Base-by-base conservation (phyloP, 441 rosid species). In the Pelargonium citronellum region DNA sequence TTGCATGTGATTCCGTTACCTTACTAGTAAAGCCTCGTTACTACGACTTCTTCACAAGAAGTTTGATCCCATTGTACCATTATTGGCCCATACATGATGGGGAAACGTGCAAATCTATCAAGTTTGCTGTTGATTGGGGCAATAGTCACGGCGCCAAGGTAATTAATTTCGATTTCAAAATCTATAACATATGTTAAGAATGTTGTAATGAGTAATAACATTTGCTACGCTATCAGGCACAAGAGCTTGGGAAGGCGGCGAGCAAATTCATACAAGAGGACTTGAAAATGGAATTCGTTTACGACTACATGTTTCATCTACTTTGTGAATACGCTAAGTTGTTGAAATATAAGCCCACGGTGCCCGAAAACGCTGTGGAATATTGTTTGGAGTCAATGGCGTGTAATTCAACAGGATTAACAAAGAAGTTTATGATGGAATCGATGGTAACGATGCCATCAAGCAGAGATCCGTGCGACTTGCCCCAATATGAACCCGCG, bases 71-170 rank as follows among this genome's bases (percentile, higher is more conserved):
- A 55, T 75, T 88, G 72, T 79, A 81, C 39, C 97, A 91, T 70
- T 89, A 89, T 41, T 91, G 97, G 96, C 96, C 97, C 3, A 83
- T 91, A 53, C 77, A 76, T 0, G 79, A 70, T 11, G 71, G 73
- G 0, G 83, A 79, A 20, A 87, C 82, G 72, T 92, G 97, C 79
- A 73, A 70, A 55, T 85, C 89, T 46, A 80, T 92, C 63, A 87
- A 90, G 83, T 92, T 87, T 77, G 91, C 96, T 3, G 97, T 90
- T 1, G 85, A 88, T 1, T 90, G 97, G 97, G 95, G 92, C 66
- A 88, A 92, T 72, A 78, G 76, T 30, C 85, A 86, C 85, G 77
- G 77, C 6, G 74, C 74, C 17, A 81, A 92, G 90, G 95, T 91
- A 17, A 39, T 8, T 16, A 7, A 7, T n/a, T 46, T 47, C 51